Evolutionary conservation across 306 rosid genomes (phyloP).

Genomic region (Ormosia emarginata): DNA sequence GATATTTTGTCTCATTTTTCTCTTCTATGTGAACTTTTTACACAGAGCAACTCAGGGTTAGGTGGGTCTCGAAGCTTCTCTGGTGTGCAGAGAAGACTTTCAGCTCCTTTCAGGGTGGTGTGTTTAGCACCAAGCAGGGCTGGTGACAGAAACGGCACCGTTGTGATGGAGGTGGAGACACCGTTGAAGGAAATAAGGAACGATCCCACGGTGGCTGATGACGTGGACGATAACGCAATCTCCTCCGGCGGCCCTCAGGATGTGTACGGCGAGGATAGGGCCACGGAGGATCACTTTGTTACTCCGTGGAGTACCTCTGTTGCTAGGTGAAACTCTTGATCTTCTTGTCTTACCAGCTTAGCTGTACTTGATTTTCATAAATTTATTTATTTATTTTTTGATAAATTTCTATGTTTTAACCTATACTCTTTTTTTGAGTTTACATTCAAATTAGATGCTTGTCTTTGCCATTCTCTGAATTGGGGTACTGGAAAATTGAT

Average conservation of each 20-base stretch:
- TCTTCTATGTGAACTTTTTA: not conserved
- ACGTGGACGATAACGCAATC: conserved; percentile 45
- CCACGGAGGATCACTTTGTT: conserved; percentile 79
- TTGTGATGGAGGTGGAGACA: conserved; percentile 65
- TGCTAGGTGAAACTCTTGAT: conserved; percentile 62
- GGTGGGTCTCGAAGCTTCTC: conserved; percentile 39
- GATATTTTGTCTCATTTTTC: not conserved
- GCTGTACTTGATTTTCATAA: not conserved
- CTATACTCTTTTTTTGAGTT: not conserved
- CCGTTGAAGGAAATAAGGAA: conserved; percentile 44
- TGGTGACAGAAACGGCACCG: conserved; percentile 60
- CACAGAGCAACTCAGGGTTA: conserved; percentile 57
- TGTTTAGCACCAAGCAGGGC: conserved; percentile 48
- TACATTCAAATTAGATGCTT: conserved; percentile 7
- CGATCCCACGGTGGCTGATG: conserved; percentile 41
- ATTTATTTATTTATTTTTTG: not conserved
- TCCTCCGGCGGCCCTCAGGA: conserved; percentile 68
- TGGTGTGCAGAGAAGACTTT: conserved; percentile 38
- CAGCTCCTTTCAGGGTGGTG: conserved; percentile 52
- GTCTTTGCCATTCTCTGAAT: not conserved
- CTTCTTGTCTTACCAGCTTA: not conserved
- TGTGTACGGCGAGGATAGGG: conserved; percentile 75
- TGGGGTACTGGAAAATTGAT: not conserved
- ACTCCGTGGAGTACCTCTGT: conserved; percentile 93
- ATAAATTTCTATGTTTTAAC: not conserved